A percentile compares a stretch with the other conserved stretches of the same genome.
phyloP scores from a whole-genome alignment of 2,329 filamentous ascomycete genomes.

The Fusarium nanum region DNA sequence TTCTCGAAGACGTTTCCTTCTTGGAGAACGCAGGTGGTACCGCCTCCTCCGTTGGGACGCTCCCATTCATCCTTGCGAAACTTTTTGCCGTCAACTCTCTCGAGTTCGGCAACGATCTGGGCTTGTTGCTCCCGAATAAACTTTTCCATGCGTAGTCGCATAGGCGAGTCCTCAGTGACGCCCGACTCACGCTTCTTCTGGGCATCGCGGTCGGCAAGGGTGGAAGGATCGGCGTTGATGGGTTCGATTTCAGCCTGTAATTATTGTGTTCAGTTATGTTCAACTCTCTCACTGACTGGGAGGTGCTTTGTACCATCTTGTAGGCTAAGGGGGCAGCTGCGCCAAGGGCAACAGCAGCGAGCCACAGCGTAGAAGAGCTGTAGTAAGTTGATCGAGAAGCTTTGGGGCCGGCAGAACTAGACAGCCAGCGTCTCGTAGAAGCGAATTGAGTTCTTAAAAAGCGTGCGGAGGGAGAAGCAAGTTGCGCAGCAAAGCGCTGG shows the following conservation, averaged over 20 bases:
- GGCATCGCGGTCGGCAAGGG: conserved; percentile 87
- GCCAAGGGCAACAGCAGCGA: conserved; percentile 59
- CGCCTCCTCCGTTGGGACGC: conserved; percentile 88
- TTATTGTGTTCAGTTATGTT: conserved; percentile 33
- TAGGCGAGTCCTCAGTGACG: conserved; percentile 82
- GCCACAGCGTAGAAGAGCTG: conserved; percentile 43
- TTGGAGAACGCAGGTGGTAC: conserved; percentile 93
- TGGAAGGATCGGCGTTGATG: conserved; percentile 68
- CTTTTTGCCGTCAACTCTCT: conserved; percentile 82
- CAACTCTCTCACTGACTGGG: neutral
- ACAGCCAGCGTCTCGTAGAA: conserved; percentile 42
- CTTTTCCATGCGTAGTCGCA: conserved; percentile 97
- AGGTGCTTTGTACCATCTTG: conserved; percentile 63
- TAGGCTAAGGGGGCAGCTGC: conserved; percentile 66
- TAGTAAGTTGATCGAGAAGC: conserved; percentile 35
- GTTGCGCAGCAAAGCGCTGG: conserved; percentile 48
- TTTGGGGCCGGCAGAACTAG: conserved; percentile 40
- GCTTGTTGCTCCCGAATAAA: conserved; percentile 95
- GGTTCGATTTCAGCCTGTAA: conserved; percentile 57
- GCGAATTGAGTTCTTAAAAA: conserved; percentile 46
- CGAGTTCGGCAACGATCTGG: conserved; percentile 84
- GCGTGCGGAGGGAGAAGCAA: conserved; percentile 43
- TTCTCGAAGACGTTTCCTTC: conserved; percentile 98
- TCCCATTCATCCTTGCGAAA: conserved; percentile 91
- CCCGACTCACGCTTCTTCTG: conserved; percentile 77